Percentiles rank a stretch among this genome's conserved stretches.
Evolutionary conservation across 495 filamentous ascomycete species (phyloP).

Genomic region (Trichoderma orchidacearum): DNA sequence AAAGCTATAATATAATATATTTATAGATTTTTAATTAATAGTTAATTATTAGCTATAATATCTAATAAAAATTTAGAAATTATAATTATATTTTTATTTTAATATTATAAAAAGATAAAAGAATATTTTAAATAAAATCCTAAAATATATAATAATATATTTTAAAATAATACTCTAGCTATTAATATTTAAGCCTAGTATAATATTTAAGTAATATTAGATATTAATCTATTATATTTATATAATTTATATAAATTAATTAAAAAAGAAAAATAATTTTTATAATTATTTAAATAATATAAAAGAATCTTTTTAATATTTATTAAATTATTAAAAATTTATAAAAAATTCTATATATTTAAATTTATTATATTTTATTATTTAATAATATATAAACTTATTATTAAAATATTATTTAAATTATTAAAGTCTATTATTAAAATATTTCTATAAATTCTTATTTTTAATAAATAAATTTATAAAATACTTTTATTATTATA

Average conservation of each 20-base stretch:
- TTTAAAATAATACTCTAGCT: background rate
- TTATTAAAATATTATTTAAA: no score
- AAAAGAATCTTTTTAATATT: constrained; percentile 5
- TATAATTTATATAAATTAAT: background rate
- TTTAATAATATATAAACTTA: no score
- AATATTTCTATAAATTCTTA: no score
- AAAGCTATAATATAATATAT: background rate
- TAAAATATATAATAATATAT: background rate
- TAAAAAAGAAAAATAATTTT: constrained; percentile 6
- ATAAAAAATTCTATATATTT: constrained; percentile 1
- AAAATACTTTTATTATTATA: no score
- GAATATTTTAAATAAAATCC: background rate
- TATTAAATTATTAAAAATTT: background rate
- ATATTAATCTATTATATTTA: background rate
- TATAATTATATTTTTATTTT: background rate
- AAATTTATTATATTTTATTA: no score
- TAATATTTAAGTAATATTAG: background rate
- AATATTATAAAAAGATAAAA: background rate
- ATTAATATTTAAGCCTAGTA: constrained; percentile 1
- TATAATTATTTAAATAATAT: constrained; percentile 3
- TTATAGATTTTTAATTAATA: background rate
- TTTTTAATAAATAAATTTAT: no score
- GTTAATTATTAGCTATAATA: no score
- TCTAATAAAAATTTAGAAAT: constrained; percentile 1
- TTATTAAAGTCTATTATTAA: no score